Conservation (phyloP, 1,284 basidiomycete species). For the Ceratobasidium sp. region DNA sequence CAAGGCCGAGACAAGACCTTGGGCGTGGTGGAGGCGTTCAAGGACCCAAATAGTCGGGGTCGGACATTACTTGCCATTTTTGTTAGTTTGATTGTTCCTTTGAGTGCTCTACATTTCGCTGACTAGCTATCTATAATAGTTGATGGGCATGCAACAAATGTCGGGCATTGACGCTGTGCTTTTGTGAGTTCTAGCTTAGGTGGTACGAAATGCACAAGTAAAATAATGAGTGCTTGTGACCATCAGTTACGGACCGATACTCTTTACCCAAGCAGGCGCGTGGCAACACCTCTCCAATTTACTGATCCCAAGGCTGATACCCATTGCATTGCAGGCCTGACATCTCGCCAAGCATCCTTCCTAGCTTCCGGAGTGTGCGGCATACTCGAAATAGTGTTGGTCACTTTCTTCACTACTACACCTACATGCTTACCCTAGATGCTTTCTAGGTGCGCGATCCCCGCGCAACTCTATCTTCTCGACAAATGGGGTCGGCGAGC, state of each 20-base stretch:
- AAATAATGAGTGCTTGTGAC: not conserved
- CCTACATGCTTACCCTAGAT: no score
- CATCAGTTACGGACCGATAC: conserved; percentile 59
- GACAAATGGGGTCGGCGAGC: conserved; percentile 57
- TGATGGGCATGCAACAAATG: conserved; percentile 41
- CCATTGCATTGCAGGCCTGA: conserved; percentile 50
- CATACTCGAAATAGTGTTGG: conserved; percentile 53
- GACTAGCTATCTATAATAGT: no score
- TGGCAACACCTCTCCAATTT: not conserved
- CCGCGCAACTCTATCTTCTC: conserved; percentile 51
- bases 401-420: not conserved
- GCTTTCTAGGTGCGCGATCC: conserved; percentile 50
- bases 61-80: conserved; percentile 57
- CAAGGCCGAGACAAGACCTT: conserved; percentile 29
- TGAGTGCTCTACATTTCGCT: no score
- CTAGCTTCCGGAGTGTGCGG: conserved; percentile 61
- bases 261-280: conserved; percentile 59
- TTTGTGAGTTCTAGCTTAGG: conserved; percentile 36
- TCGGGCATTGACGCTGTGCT: conserved; percentile 43
- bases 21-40: conserved; percentile 37
- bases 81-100: conserved; percentile 57
- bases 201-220: not conserved
- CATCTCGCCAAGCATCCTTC: conserved; percentile 56
- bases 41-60: conserved; percentile 38
- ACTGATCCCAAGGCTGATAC: not conserved